Percentiles rank a stretch among this genome's conserved stretches.
phyloP scores from a whole-genome alignment of 2,329 filamentous ascomycete genomes.

The Apiospora sp. region DNA sequence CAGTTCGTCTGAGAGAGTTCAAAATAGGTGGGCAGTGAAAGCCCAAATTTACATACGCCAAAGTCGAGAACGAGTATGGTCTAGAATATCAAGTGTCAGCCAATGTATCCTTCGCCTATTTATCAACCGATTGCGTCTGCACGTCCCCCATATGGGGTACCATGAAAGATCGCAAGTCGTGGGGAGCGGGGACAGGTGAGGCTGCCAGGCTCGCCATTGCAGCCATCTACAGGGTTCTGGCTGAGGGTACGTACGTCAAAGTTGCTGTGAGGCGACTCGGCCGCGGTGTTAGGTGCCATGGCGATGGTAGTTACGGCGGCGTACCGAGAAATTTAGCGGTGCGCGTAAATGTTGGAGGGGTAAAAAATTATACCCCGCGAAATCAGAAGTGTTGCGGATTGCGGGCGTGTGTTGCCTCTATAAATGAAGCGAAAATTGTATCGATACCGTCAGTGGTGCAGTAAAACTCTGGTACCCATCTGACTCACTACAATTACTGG shows the following conservation, averaged over 20 bases:
- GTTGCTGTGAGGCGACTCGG: slow-evolving; percentile 46
- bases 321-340: slow-evolving; percentile 21
- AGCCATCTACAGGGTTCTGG: not conserved
- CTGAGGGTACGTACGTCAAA: slow-evolving; percentile 44
- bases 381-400: not conserved
- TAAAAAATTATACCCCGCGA: not conserved
- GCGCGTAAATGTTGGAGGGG: not conserved
- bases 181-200: slow-evolving; percentile 2
- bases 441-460: not conserved
- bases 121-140: not conserved
- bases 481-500: not conserved
- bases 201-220: slow-evolving; percentile 1
- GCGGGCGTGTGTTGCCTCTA: not conserved
- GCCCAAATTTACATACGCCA: slow-evolving; percentile 48
- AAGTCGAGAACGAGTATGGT: slow-evolving; percentile 79
- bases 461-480: slow-evolving; percentile 14
- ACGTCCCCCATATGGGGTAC: not conserved
- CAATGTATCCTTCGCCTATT: slow-evolving; percentile 2
- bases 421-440: slow-evolving; percentile 6
- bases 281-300: slow-evolving; percentile 29
- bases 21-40: not conserved
- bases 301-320: not conserved
- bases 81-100: slow-evolving; percentile 51
- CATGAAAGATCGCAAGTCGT: not conserved
- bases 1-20: not conserved